Evolutionary conservation across 202 grass and related monocot genomes (phyloP), one percentile per base, ranked within the genome.

Genomic region (Zizania palustris): DNA sequence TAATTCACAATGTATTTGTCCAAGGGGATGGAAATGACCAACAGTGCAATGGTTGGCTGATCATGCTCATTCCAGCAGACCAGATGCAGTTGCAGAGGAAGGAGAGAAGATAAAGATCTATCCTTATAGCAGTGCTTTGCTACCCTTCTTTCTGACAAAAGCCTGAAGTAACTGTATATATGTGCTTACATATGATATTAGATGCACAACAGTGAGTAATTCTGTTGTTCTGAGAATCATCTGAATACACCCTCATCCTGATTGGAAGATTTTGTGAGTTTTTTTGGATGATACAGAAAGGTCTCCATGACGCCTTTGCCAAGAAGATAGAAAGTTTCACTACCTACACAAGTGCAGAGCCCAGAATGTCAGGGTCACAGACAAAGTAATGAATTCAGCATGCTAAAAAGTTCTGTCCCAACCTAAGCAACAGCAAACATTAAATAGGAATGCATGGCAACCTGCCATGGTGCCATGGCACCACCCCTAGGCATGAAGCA

Each of bases 321-420:
- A 22, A n/a, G 11, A 53, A 28, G 28, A 28, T 28, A 28, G 28
- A 28, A 28, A 28, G 28, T 28, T 28, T 28, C 22, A 12, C 8
- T 59, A 46, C 14, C 43, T 5, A 10, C 22, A 37, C 13, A 61
- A 42, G 13, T 75, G 16, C 48, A 38, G 35, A 20, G 14, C 6
- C 37, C 37, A 45, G 58, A 4, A 11, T 0, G 16, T 37, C 49
- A 63, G 46, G 11, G 49, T 45, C 15, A 74, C 69, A 35, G 21
- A 18, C 71, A 67, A 74, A 74, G 33, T 22, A 66, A 20, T 64
- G 37, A 82, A 74, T 83, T 69, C 37, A 45, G 63, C 16, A 45
- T 58, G 21, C 65, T 63, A 53, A 59, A 76, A 20, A 14, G 55
- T 59, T 6, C 50, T 22, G 49, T 21, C 45, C 63, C 49, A 19